Evolutionary conservation across 2,329 filamentous ascomycete genomes (phyloP), one percentile per base, ranked within the genome.

Genomic region (Tricladium varicosporioides): DNA sequence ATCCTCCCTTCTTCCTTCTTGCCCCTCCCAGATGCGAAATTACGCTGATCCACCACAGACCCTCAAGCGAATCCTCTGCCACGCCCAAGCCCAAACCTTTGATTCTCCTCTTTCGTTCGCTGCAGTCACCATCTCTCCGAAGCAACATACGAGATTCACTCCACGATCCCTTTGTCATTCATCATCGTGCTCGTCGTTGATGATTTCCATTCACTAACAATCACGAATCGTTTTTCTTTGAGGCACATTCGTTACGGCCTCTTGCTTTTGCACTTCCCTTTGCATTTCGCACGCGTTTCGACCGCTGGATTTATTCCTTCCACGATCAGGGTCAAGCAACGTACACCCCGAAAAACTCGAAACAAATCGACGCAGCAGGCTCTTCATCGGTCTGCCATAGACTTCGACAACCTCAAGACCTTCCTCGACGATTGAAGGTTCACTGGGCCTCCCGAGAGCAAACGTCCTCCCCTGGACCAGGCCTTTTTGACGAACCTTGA

Each of bases 241-340:
- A 58, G 59, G 56, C 56, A 60, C 59, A 60, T 45, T 60, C 59
- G 59, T 60, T 60, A 60, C 55, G 59, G 53, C 59, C 59, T 54
- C 51, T 44, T 51, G 31, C 36, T 47, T 27, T 27, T 22, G 14
- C 33, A 18, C 36, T 47, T 27, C 14, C 15, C 31, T 18, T 19
- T 9, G 15, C 56, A 51, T 53, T 51, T 44, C 51, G 32, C 48
- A 49, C 54, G 52, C 52, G 51, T 56, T 51, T 48, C 48, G 33
- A 16, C 51, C 8, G 10, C 11, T 19, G 18, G 15, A 16, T 10
- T 18, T 18, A 47, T 32, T 44, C 42, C 42, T n/a, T 47, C 19
- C 42, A 44, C 15, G 22, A 27, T 45, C 53, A 54, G 46, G 44
- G 48, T 53, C 22, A 49, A 45, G 36, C 47, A 52, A 47, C 56